phyloP scores from a whole-genome alignment of 2,329 filamentous ascomycete genomes.

The Diaporthe sp. region DNA sequence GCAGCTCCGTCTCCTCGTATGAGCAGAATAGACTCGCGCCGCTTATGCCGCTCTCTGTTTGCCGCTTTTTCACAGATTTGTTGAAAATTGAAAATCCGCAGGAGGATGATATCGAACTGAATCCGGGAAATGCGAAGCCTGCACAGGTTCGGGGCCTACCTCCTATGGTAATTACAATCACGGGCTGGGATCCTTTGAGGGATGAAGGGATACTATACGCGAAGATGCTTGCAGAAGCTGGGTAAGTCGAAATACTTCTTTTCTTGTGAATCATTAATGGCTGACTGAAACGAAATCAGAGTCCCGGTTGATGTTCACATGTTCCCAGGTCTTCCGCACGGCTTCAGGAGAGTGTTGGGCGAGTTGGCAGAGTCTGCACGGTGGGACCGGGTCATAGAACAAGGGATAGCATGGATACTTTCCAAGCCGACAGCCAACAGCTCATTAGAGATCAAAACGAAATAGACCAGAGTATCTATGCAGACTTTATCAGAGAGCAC shows the following conservation, averaged over 20 bases:
- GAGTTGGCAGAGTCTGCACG: slow-evolving; percentile 54
- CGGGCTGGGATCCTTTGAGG: slow-evolving; percentile 62
- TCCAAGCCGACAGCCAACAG: background rate
- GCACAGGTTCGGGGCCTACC: slow-evolving; percentile 58
- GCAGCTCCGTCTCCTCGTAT: slow-evolving; percentile 59
- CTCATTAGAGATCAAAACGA: background rate
- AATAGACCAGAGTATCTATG: background rate
- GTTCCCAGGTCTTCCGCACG: slow-evolving; percentile 68
- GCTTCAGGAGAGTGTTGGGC: slow-evolving; percentile 58
- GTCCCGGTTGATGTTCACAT: slow-evolving; percentile 63
- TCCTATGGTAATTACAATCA: slow-evolving; percentile 59
- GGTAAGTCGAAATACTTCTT: slow-evolving; percentile 50
- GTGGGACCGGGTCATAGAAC: slow-evolving; percentile 59
- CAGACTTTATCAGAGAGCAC: background rate
- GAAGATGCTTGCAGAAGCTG: slow-evolving; percentile 58
- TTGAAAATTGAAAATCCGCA: slow-evolving; percentile 47
- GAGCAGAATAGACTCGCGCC: slow-evolving; percentile 63
- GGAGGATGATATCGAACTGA: slow-evolving; percentile 54
- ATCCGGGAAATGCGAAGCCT: slow-evolving; percentile 52
- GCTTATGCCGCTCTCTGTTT: slow-evolving; percentile 57
- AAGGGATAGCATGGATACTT: slow-evolving; percentile 59
- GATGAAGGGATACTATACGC: slow-evolving; percentile 64
- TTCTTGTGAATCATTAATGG: background rate
- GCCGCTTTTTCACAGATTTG: slow-evolving; percentile 51
- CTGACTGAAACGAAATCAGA: slow-evolving; percentile 44